Percentiles rank a stretch among this genome's conserved stretches.
phyloP scores from a whole-genome alignment of 345 rosid genomes.

The Gossypium arboreum region DNA sequence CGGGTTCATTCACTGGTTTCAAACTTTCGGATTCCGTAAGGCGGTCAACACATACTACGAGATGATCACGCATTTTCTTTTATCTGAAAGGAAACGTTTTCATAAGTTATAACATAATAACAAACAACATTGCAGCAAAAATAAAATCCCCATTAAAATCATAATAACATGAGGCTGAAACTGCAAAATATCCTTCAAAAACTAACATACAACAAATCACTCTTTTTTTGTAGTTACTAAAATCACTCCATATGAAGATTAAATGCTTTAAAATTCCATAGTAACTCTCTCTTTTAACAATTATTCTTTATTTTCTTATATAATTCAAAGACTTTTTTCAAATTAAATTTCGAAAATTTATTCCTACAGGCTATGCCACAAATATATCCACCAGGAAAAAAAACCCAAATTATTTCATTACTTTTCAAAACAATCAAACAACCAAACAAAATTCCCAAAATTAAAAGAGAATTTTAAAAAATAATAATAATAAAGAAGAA shows the following conservation, averaged over 20 bases:
- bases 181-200: conserved; percentile 19
- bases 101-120: not conserved
- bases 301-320: not conserved
- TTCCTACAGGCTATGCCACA: too few species aligned
- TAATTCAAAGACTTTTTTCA: too few species aligned
- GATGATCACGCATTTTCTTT: conserved; percentile 63
- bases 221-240: not conserved
- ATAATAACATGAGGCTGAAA: not conserved
- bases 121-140: conserved; percentile 6
- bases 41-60: conserved; percentile 65
- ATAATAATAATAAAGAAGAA: not conserved
- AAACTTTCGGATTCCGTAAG: conserved; percentile 42
- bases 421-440: conserved; percentile 5
- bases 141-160: not conserved
- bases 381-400: too few species aligned
- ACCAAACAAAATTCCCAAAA: not conserved
- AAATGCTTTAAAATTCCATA: not conserved
- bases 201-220: not conserved
- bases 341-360: too few species aligned
- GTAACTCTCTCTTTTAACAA: not conserved
- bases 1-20: conserved; percentile 26
- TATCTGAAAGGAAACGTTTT: not conserved
- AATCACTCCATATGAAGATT: not conserved
- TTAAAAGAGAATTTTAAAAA: not conserved
- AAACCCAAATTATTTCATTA: too few species aligned